A percentile compares a stretch with the other conserved stretches of the same genome.
Conservation (phyloP, 2,329 filamentous ascomycete genomes). For the Leptographium lundbergii region DNA sequence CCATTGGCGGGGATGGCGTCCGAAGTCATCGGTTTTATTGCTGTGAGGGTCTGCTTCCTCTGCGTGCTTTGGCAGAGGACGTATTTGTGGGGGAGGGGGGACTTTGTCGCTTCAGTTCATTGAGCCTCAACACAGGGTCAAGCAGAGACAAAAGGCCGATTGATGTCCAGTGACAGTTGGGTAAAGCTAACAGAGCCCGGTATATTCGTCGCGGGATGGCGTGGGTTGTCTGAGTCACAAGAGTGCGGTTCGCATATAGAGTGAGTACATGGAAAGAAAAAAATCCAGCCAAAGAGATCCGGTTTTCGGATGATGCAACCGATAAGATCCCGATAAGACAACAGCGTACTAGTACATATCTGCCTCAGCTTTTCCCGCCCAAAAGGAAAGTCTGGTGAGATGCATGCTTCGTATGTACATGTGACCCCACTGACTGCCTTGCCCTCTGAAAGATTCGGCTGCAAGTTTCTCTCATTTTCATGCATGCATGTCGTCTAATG, state of each 20-base stretch:
- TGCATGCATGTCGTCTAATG: not conserved
- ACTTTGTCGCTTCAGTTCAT: not conserved
- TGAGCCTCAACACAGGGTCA: not conserved
- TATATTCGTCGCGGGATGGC: not conserved
- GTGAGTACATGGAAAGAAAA: not conserved
- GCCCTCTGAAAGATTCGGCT: not conserved
- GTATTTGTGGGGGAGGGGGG: not conserved
- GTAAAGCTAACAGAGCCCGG: not conserved
- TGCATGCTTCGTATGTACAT: not conserved
- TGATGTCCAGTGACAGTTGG: not conserved
- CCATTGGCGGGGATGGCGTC: constrained; percentile 5
- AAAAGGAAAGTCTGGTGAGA: not conserved
- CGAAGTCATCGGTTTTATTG: constrained; percentile 4
- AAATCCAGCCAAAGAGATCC: not conserved
- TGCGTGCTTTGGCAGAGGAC: no score
- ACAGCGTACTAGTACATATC: not conserved
- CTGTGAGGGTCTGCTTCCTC: not conserved
- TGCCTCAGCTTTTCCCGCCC: not conserved
- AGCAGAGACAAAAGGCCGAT: not conserved
- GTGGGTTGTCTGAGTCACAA: constrained; percentile 7
- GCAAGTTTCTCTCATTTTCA: not conserved
- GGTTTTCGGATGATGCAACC: constrained; percentile 4
- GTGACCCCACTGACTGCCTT: not conserved
- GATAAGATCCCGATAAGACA: not conserved
- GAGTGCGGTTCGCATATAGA: not conserved